Evolutionary conservation across 257 asterid species (phyloP), one percentile per base, ranked within the genome.

Genomic region (Plantago elongata): DNA sequence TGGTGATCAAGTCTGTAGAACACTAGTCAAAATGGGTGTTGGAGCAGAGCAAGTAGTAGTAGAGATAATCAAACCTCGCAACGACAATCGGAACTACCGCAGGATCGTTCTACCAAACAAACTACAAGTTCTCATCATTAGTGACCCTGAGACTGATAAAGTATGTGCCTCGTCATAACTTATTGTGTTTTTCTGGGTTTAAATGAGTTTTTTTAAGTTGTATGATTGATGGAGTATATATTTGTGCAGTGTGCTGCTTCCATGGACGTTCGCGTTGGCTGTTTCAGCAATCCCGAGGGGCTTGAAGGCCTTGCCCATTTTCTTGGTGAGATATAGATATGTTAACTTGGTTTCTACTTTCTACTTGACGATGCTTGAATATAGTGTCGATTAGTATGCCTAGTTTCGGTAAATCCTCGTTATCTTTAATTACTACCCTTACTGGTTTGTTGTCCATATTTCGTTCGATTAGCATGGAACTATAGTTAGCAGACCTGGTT

Each of bases 241-340:
- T 9, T 14, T 42, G 60, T 64, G 65, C 86, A 93, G 99, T 89
- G 99, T 60, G 87, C 96, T 46, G 97, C 97, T 72, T 89, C 94
- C 13, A 89, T 93, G 99, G 84, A 79, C 71, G 99, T 89, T 55
- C 84, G 96, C 10, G 85, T 93, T 18, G 99, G 99, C 77, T 71
- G 89, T 54, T 93, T 87, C 77, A 87, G 97, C 55, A 96, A 93
- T 68, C 99, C 99, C 3, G 80, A 83, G 42, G 97, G 97, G 50
- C 94, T 93, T n/a, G 92, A 87, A 72, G 99, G 99, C 68, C 97
- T 93, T 61, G 99, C 99, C 9, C 99, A 93, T 80, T 93, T 93
- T 74, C 95, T 93, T 11, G 99, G 99, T 93, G 78, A 78, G 71
- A 37, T 52, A 59, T 55, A 15, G 56, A 18, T 15, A 2, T 45